A percentile compares a stretch with the other conserved stretches of the same genome.
These are phyloP conservation scores for Phascolomyces articulosus DNA, from an alignment of 371 early-diverging fungal species.

Conservation along the genomic window DNA sequence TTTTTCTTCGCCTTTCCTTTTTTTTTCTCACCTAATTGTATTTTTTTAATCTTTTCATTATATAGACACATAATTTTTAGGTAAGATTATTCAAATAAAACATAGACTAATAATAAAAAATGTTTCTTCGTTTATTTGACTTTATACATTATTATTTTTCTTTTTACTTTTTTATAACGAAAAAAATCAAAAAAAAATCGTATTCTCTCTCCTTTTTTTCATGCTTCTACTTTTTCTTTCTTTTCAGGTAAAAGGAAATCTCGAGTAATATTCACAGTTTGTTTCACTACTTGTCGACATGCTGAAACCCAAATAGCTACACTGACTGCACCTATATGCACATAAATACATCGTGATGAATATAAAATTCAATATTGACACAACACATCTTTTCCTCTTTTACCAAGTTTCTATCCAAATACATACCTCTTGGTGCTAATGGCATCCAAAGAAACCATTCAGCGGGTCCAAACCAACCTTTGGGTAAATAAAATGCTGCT, in stretches of 20 bases:
- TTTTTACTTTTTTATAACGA: neutral
- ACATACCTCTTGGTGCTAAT: slow-evolving; percentile 76
- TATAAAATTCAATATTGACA: neutral
- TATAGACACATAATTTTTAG: too few relatives aligned
- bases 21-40: too few relatives aligned
- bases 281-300: slow-evolving; percentile 60
- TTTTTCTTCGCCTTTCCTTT: too few relatives aligned
- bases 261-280: slow-evolving; percentile 34
- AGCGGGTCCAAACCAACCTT: slow-evolving; percentile 85
- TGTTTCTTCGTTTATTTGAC: too few relatives aligned
- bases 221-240: slow-evolving; percentile 1
- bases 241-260: slow-evolving; percentile 37
- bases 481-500: slow-evolving; percentile 84
- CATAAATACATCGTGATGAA: neutral
- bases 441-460: slow-evolving; percentile 74
- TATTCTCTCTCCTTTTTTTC: too few relatives aligned
- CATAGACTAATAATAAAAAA: too few relatives aligned
- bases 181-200: neutral
- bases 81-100: too few relatives aligned
- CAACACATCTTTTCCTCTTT: neutral
- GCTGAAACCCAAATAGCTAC: slow-evolving; percentile 75
- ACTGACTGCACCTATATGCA: slow-evolving; percentile 66
- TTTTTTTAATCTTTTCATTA: too few relatives aligned
- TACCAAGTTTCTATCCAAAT: neutral
- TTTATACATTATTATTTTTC: neutral